Conservation (phyloP, 352 stramenopile species). For the Pelagophyceae sp. region DNA sequence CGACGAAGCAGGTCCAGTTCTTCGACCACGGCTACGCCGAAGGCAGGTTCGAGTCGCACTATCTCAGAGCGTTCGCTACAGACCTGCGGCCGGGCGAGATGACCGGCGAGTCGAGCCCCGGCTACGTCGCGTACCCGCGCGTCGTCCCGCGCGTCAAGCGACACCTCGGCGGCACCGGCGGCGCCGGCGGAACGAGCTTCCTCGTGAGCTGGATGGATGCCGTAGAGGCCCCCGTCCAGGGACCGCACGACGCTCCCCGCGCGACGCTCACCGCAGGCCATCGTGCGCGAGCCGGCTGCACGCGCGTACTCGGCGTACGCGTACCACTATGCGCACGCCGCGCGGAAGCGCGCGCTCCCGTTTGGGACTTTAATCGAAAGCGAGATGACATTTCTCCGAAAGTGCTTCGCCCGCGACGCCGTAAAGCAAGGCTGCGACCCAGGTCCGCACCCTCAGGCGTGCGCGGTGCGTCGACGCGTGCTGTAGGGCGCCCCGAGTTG, state of each 20-base stretch:
- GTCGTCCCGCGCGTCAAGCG: not conserved
- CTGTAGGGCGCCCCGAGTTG: not conserved
- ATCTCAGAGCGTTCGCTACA: conserved; percentile 13
- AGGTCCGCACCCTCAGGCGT: no score
- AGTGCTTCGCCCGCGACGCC: not conserved
- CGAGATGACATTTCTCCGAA: not conserved
- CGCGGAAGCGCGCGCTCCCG: not conserved
- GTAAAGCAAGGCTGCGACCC: not conserved
- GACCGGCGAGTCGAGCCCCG: conserved; percentile 52
- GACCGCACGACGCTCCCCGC: no score
- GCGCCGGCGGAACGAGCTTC: conserved; percentile 40
- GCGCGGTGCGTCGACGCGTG: no score
- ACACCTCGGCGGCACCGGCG: conserved; percentile 12
- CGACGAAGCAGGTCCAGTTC: conserved; percentile 56
- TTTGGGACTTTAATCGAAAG: not conserved
- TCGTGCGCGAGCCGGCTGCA: conserved; percentile 48
- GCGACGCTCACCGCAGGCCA: not conserved
- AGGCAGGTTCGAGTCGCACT: not conserved
- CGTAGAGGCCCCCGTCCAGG: not conserved
- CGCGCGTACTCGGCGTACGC: conserved; percentile 46
- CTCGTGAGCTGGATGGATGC: not conserved
- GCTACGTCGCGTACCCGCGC: conserved; percentile 38
- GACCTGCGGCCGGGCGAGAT: conserved; percentile 27
- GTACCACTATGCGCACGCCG: conserved; percentile 51
- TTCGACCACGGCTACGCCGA: conserved; percentile 35